Conservation (phyloP, 495 filamentous ascomycete genomes). For the Xylaria castorea region DNA sequence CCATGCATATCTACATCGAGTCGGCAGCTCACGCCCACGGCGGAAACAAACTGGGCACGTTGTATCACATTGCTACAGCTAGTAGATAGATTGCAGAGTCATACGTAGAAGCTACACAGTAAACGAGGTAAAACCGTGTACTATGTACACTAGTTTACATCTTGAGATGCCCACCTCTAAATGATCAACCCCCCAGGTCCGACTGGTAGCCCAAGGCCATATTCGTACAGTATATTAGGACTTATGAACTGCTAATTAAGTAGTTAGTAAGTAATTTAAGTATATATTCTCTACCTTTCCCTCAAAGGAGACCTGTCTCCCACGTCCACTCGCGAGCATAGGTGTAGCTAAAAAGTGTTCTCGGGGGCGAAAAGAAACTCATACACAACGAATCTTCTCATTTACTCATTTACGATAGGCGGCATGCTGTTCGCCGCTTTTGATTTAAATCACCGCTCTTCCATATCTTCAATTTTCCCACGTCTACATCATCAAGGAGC, state of each 20-base stretch:
- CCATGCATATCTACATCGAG: too few species aligned
- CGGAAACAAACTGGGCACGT: not conserved
- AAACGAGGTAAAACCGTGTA: not conserved
- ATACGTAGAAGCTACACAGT: not conserved
- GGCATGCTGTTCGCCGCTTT: not conserved
- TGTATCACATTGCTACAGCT: not conserved
- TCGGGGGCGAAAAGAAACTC: not conserved
- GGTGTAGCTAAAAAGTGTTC: conserved; percentile 14
- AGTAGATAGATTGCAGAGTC: not conserved
- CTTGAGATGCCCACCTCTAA: not conserved
- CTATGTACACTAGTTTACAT: not conserved
- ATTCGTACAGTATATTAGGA: conserved; percentile 12
- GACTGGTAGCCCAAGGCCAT: not conserved
- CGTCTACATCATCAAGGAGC: conserved; percentile 20
- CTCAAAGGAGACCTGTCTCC: conserved; percentile 3
- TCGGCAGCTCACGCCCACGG: not conserved
- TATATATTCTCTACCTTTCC: not conserved
- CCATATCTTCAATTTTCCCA: conserved; percentile 9
- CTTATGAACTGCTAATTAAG: conserved; percentile 9
- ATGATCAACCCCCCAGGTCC: not conserved
- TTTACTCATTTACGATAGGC: conserved; percentile 22
- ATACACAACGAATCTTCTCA: conserved; percentile 17
- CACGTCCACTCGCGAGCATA: not conserved
- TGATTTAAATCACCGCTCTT: not conserved
- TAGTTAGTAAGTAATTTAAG: not conserved